Evolutionary conservation across 768 basidiomycete genomes (phyloP).

Genomic region (Suillus occidentalis): DNA sequence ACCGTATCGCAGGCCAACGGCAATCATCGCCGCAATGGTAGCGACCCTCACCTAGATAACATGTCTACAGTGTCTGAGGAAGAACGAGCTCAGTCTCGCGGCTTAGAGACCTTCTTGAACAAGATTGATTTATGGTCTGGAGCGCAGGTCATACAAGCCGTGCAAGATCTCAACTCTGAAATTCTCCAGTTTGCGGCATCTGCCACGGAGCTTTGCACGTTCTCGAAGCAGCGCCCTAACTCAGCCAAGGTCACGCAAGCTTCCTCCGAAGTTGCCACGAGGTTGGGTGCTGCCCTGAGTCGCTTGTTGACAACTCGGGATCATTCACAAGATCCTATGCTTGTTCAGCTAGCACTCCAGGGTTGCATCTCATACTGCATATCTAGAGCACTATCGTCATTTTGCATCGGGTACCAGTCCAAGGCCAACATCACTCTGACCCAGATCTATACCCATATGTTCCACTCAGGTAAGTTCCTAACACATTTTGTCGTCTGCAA

Average conservation of each 20-base stretch:
- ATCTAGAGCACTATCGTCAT: constrained; percentile 64
- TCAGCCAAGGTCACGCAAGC: constrained; percentile 47
- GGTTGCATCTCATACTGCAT: constrained; percentile 68
- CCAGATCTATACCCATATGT: constrained; percentile 62
- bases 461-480: constrained; percentile 44
- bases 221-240: constrained; percentile 42
- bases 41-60: constrained; percentile 20
- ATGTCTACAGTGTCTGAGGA: constrained; percentile 44
- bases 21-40: constrained; percentile 15
- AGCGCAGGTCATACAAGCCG: constrained; percentile 73
- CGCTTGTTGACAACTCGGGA: constrained; percentile 62
- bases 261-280: constrained; percentile 57
- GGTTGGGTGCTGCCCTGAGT: constrained; percentile 63
- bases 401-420: constrained; percentile 73
- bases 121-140: constrained; percentile 76
- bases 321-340: constrained; percentile 71
- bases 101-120: constrained; percentile 68
- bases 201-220: constrained; percentile 66
- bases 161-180: constrained; percentile 79
- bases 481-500: constrained; percentile 1
- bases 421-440: constrained; percentile 66
- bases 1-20: constrained; percentile 15
- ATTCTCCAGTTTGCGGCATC: constrained; percentile 79
- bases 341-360: constrained; percentile 76
- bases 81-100: constrained; percentile 55